Evolutionary conservation across 495 filamentous ascomycete genomes (phyloP).

Genomic region (Haplographium delicatum): DNA sequence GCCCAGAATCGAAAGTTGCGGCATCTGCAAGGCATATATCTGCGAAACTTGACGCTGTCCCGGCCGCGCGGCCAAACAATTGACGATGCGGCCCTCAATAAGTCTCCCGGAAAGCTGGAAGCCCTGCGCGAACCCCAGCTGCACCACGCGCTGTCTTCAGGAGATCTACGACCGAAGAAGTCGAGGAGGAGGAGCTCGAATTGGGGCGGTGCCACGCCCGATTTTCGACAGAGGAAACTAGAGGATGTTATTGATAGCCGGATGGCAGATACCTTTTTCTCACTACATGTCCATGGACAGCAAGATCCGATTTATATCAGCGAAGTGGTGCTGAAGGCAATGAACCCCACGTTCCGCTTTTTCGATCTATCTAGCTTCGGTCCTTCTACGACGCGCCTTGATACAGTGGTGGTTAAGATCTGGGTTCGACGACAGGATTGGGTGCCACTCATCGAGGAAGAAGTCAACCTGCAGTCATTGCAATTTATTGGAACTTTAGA

Average conservation of each 20-base stretch:
- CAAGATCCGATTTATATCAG: constrained; percentile 84
- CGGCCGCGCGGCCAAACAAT: constrained; percentile 65
- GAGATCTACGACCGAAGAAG: constrained; percentile 49
- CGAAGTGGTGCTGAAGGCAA: constrained; percentile 70
- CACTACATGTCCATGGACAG: constrained; percentile 62
- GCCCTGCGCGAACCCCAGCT: constrained; percentile 45
- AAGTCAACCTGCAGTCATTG: constrained; percentile 62
- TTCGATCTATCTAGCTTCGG: constrained; percentile 74
- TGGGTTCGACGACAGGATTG: constrained; percentile 70
- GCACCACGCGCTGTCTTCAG: constrained; percentile 70
- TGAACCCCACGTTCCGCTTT: constrained; percentile 85
- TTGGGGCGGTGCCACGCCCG: constrained; percentile 62
- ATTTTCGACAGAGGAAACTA: constrained; percentile 65
- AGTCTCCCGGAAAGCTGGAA: constrained; percentile 64
- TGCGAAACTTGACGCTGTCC: constrained; percentile 75
- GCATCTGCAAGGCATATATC: constrained; percentile 78
- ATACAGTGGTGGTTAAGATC: constrained; percentile 61
- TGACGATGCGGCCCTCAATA: constrained; percentile 80
- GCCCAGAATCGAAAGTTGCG: constrained; percentile 82
- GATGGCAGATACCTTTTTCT: constrained; percentile 88
- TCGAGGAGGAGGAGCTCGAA: constrained; percentile 63
- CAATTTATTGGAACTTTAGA: constrained; percentile 80
- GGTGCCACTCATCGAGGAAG: constrained; percentile 64
- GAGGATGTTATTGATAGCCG: constrained; percentile 65
- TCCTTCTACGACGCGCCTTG: constrained; percentile 57